Base-by-base conservation (phyloP, 2,329 filamentous ascomycete genomes). In the Cercospora brassicicola region DNA sequence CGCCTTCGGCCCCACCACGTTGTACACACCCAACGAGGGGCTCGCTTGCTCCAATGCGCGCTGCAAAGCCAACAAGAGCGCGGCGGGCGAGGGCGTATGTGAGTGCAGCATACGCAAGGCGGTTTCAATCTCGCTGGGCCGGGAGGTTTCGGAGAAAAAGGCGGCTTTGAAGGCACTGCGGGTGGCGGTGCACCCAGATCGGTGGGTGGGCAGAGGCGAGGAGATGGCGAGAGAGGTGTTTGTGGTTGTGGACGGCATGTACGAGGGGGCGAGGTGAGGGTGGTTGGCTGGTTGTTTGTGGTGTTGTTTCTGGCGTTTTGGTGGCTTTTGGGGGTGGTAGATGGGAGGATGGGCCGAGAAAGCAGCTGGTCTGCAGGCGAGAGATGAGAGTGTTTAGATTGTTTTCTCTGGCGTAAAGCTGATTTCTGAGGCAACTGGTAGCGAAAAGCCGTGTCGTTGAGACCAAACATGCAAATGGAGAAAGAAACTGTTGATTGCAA, bases 191-290 rank as follows among this genome's bases (percentile, higher is more conserved):
- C 64, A 66, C 62, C 64, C 64, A 18, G 64, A 66, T 11, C 31
- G 59, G 36, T 66, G 59, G 39, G 26, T 62, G 59, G n/a, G 36
- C 4, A 26, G 57, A 62, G 15, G 31, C 36, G 7, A 56, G 48
- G 48, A 51, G 36, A 62, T 55, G 64, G 65, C 65, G 31, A 63
- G 23, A 8, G 31, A 45, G 48, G 65, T 67, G 26, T 66, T 66
- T 39, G 64, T 66, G 55, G 59, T 57, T 20, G 64, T 66, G 30
- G 64, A 59, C 11, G 33, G 53, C 42, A 57, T 62, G 48, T 59
- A 59, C 31, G 26, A 20, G 10, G n/a, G 31, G 0, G 55, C 1
- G n/a, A 13, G n/a, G 55, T 36, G 18, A 28, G 53, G 23, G 26
- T 5, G 15, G 55, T 18, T 9, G 15, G 55, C n/a, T 18, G 55